Conservation (phyloP, 768 basidiomycete genomes). For the Auricularia cornea region DNA sequence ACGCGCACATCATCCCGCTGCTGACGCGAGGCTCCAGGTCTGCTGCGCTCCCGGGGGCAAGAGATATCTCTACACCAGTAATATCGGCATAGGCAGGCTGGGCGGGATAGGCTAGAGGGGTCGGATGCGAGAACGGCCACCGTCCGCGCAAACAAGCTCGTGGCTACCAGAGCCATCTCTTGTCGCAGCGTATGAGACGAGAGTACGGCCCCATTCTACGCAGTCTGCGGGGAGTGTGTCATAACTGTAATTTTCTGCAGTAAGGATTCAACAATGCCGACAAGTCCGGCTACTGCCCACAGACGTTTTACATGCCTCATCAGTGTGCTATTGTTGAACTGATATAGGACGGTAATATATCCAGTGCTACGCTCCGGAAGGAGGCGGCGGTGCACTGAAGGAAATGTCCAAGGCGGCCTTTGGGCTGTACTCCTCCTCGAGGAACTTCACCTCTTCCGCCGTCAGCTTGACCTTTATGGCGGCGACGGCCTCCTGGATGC, state of each 20-base stretch:
- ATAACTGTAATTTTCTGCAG: not conserved
- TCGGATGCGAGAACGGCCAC: conserved; percentile 33
- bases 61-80: conserved; percentile 16
- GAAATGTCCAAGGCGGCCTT: conserved; percentile 31
- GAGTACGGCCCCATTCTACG: not conserved
- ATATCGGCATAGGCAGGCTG: conserved; percentile 27
- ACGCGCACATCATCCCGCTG: conserved; percentile 20
- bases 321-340: no score
- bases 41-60: conserved; percentile 15
- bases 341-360: no score
- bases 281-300: no score
- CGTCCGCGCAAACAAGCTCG: conserved; percentile 26
- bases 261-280: no score
- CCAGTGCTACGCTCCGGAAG: no score
- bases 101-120: conserved; percentile 21
- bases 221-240: not conserved
- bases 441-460: conserved; percentile 47
- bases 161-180: conserved; percentile 1
- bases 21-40: conserved; percentile 19
- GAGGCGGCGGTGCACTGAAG: no score
- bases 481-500: conserved; percentile 13
- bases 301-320: no score
- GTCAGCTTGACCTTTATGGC: conserved; percentile 42
- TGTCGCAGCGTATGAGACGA: not conserved
- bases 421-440: conserved; percentile 47